Evolutionary conservation across 2,329 filamentous ascomycete genomes (phyloP), one percentile per base, ranked within the genome.

Genomic region (Cladorrhinum sp.): DNA sequence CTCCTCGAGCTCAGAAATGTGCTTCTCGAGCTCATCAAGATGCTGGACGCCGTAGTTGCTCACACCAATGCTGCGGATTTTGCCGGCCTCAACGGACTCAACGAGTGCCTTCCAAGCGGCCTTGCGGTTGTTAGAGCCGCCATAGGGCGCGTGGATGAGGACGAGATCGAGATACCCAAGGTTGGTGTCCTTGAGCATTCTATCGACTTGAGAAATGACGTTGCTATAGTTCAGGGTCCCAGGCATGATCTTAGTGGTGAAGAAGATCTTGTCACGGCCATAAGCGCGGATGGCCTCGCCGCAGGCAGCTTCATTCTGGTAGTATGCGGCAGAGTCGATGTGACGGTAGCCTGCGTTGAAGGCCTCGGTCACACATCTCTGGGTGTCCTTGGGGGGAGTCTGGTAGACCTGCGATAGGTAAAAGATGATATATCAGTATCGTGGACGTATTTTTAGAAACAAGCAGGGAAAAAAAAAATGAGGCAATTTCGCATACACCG

Each of bases 121-220:
- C 68, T 85, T 86, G 64, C 85, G 81, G 52, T 71, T 77, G 18
- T 75, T 77, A 1, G 78, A 73, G 1, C 84, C 85, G 48, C 85
- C 84, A 66, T 84, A 86, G 0, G 85, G 85, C 0, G 81, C 76
- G 70, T 88, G 85, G 57, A 88, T 80, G 20, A 88, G 80, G 72
- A 83, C 82, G 59, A 91, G 79, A 68, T 91, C 87, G 64, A 90
- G 80, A 71, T 90, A 91, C 22, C 79, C 82, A 3, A 90, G 77
- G 13, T 84, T 82, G 0, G 86, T 84, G 62, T 85, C 80, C 56
- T 79, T 74, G 22, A 93, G 76, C 16, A 86, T 89, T 57, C 81
- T 76, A 64, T 87, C 76, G 64, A 96, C 81, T 65, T 86, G 82
- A 16, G 79, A 78, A 72, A 85, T 86, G 22, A 89, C 82, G 60